phyloP scores from a whole-genome alignment of 768 basidiomycete genomes.

The Lactifluus hygrophoroides region DNA sequence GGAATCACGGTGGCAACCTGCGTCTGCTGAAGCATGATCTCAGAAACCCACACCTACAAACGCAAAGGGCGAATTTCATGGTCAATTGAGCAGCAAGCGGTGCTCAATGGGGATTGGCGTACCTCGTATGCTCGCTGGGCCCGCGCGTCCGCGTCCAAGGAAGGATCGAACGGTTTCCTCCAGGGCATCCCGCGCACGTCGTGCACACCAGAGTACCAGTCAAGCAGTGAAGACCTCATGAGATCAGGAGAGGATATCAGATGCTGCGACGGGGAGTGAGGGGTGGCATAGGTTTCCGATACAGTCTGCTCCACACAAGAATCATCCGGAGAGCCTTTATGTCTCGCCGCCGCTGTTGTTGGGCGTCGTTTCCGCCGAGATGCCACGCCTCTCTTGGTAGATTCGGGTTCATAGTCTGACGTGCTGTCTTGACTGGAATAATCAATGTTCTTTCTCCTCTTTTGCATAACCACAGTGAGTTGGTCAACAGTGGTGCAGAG shows the following conservation, averaged over 20 bases:
- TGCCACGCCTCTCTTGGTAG: neutral
- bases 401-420: constrained; percentile 6
- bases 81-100: neutral
- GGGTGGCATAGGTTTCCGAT: constrained; percentile 1
- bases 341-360: neutral
- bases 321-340: neutral
- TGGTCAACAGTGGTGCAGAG: neutral
- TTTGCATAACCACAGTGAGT: neutral
- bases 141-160: constrained; percentile 46
- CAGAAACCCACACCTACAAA: constrained; percentile 74
- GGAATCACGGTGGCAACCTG: constrained; percentile 91
- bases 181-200: constrained; percentile 81
- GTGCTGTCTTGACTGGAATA: neutral
- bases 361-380: neutral
- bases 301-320: neutral
- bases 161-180: constrained; percentile 64
- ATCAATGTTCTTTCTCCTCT: neutral
- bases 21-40: constrained; percentile 96
- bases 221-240: constrained; percentile 42
- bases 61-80: neutral
- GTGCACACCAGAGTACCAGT: constrained; percentile 68
- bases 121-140: constrained; percentile 92
- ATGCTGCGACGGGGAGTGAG: constrained; percentile 41
- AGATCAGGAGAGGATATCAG: constrained; percentile 33
- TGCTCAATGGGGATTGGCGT: too few species aligned